A percentile compares a stretch with the other conserved stretches of the same genome.
phyloP scores from a whole-genome alignment of 139 green algal genomes.

The Nannochloris sp. region DNA sequence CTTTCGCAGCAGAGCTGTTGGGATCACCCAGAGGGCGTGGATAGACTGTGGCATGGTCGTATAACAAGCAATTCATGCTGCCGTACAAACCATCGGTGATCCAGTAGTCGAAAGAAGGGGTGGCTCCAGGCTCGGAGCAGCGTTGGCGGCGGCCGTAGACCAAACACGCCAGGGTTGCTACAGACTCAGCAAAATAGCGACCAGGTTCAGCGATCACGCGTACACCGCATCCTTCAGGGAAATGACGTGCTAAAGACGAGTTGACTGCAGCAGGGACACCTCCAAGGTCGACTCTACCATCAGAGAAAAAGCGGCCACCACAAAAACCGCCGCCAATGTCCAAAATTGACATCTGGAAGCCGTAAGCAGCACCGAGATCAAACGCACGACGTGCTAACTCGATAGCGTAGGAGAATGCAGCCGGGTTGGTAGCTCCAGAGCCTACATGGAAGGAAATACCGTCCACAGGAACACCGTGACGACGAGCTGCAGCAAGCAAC shows the following conservation, averaged over 20 bases:
- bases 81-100: slow-evolving; percentile 93
- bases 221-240: slow-evolving; percentile 49
- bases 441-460: slow-evolving; percentile 96
- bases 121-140: background rate
- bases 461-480: slow-evolving; percentile 53
- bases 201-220: slow-evolving; percentile 90
- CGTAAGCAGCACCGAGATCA: slow-evolving; percentile 57
- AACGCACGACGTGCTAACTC: slow-evolving; percentile 49
- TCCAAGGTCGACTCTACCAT: slow-evolving; percentile 60
- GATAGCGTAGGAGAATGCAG: slow-evolving; percentile 52
- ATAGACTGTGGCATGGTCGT: slow-evolving; percentile 58
- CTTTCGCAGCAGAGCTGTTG: too few species aligned
- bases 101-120: slow-evolving; percentile 65
- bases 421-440: slow-evolving; percentile 70
- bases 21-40: slow-evolving; percentile 4
- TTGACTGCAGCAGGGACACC: slow-evolving; percentile 77
- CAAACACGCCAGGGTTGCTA: slow-evolving; percentile 62
- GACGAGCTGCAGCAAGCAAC: slow-evolving; percentile 15
- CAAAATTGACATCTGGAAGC: slow-evolving; percentile 80
- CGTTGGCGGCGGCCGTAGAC: slow-evolving; percentile 75
- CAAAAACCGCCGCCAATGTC: slow-evolving; percentile 95
- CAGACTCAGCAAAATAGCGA: slow-evolving; percentile 92
- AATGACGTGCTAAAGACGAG: slow-evolving; percentile 69
- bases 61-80: slow-evolving; percentile 91
- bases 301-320: slow-evolving; percentile 48